A percentile compares a stretch with the other conserved stretches of the same genome.
These are phyloP conservation scores for Eucalyptus dawsonii DNA, from an alignment of 345 rosid species.

Conservation along the genomic window DNA sequence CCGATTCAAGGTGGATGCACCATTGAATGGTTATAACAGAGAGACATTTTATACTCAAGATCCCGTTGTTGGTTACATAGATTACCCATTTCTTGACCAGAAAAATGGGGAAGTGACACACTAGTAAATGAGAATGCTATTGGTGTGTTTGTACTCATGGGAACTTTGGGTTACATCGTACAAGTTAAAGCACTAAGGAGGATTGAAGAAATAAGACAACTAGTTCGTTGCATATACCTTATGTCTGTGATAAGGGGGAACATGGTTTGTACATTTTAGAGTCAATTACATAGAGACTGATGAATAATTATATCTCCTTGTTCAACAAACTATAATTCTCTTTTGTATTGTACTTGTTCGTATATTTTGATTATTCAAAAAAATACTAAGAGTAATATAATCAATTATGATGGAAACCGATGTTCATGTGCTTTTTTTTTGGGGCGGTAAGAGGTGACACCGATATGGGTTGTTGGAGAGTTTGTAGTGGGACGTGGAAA, in stretches of 20 bases:
- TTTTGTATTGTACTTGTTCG: too few relatives aligned
- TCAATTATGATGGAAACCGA: too few relatives aligned
- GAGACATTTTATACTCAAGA: background rate
- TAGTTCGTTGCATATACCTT: too few relatives aligned
- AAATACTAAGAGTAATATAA: too few relatives aligned
- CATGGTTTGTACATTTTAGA: too few relatives aligned
- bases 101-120: background rate
- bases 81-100: background rate
- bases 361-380: too few relatives aligned
- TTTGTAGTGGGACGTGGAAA: background rate
- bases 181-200: background rate
- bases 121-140: background rate
- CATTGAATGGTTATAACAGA: background rate
- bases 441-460: too few relatives aligned
- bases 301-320: too few relatives aligned
- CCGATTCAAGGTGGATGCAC: background rate
- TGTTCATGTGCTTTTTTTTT: background rate
- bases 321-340: too few relatives aligned
- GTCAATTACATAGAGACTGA: too few relatives aligned
- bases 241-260: background rate
- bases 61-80: background rate
- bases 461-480: background rate
- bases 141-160: background rate
- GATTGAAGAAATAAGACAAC: background rate
- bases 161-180: background rate